phyloP scores from a whole-genome alignment of 441 rosid species.

The Populus hybrid region DNA sequence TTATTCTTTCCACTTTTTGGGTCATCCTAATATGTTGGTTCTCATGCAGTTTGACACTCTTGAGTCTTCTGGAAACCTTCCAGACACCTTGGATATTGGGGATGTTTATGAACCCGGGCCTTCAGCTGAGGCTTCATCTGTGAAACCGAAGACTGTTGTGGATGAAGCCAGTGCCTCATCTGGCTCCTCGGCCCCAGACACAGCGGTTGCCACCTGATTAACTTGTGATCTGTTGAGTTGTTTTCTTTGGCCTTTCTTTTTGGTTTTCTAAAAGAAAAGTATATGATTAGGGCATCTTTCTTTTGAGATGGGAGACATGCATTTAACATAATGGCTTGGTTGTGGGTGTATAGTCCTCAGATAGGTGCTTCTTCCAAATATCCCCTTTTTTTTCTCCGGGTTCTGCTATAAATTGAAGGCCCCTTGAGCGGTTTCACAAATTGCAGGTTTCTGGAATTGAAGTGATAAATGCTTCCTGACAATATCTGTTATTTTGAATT shows the following conservation, averaged over 20 bases:
- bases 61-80: slow-evolving; percentile 61
- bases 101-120: slow-evolving; percentile 49
- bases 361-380: slow-evolving; percentile 19
- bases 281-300: slow-evolving; percentile 25
- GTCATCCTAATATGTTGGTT: slow-evolving; percentile 2
- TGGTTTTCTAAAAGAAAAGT: slow-evolving; percentile 28
- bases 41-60: slow-evolving; percentile 44
- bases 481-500: neutral
- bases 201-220: slow-evolving; percentile 36
- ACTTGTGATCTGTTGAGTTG: slow-evolving; percentile 9
- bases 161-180: slow-evolving; percentile 50
- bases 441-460: slow-evolving; percentile 16
- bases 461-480: neutral
- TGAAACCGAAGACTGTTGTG: slow-evolving; percentile 48
- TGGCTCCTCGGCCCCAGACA: slow-evolving; percentile 28
- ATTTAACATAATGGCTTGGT: slow-evolving; percentile 8
- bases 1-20: neutral
- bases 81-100: slow-evolving; percentile 76
- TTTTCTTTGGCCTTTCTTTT: slow-evolving; percentile 9
- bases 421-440: slow-evolving; percentile 21
- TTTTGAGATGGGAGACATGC: slow-evolving; percentile 19
- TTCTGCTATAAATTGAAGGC: slow-evolving; percentile 16
- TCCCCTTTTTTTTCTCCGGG: slow-evolving; percentile 9
- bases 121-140: slow-evolving; percentile 35
- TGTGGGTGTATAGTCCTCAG: slow-evolving; percentile 32